Evolutionary conservation across 2,329 filamentous ascomycete species (phyloP).

Genomic region (Hypoxylon sp.): DNA sequence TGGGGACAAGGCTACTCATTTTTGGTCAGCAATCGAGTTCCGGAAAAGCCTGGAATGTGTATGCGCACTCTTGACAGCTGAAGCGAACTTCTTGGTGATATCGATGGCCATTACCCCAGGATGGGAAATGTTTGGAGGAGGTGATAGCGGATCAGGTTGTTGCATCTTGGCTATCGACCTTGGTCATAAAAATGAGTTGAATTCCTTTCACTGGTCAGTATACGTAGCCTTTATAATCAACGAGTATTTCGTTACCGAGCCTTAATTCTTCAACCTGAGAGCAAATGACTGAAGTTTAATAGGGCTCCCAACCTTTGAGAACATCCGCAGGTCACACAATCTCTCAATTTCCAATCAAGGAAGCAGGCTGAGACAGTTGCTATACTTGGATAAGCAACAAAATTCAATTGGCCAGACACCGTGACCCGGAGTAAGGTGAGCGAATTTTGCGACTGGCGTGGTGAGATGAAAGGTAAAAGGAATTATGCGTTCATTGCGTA

Average conservation of each 20-base stretch:
- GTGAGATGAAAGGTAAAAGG: conserved; percentile 4
- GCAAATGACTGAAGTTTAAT: background rate
- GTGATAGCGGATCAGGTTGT: conserved; percentile 50
- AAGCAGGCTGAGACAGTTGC: background rate
- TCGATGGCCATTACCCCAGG: conserved; percentile 68
- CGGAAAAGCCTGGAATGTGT: background rate
- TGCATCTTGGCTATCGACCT: conserved; percentile 43
- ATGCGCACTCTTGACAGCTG: conserved; percentile 65
- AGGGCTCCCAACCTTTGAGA: conserved; percentile 10
- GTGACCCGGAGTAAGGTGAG: conserved; percentile 5
- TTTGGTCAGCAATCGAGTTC: conserved; percentile 45
- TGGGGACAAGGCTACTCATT: conserved; percentile 73
- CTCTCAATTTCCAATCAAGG: background rate
- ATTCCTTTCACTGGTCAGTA: conserved; percentile 2
- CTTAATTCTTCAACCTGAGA: conserved; percentile 2
- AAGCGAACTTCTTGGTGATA: conserved; percentile 68
- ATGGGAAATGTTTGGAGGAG: conserved; percentile 58
- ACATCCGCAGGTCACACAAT: conserved; percentile 5
- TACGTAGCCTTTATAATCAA: background rate
- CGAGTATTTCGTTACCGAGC: conserved; percentile 7
- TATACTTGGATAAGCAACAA: background rate
- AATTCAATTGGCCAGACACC: background rate
- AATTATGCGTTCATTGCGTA: conserved; percentile 8
- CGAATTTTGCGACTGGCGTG: conserved; percentile 1
- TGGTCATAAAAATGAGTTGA: conserved; percentile 15